A percentile compares a stretch with the other conserved stretches of the same genome.
These are phyloP conservation scores for Trichophyton benhamiae DNA, from an alignment of 2,329 filamentous ascomycete species.

Conservation along the genomic window DNA sequence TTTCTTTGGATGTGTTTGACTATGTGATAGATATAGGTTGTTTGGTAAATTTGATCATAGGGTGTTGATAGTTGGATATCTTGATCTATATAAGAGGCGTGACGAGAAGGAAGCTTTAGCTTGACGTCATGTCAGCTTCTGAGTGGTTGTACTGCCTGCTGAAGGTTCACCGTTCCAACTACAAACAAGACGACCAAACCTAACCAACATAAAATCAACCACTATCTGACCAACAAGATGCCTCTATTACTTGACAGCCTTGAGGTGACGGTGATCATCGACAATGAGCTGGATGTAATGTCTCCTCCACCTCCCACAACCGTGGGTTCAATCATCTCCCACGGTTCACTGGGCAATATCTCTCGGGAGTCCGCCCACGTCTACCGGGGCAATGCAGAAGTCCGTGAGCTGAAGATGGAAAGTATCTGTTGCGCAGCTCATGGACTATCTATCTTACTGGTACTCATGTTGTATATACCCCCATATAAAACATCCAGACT, in stretches of 20 bases:
- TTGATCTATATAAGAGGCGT: neutral
- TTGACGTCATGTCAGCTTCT: neutral
- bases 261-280: conserved; percentile 40
- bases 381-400: conserved; percentile 32
- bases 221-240: neutral
- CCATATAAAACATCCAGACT: neutral
- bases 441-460: conserved; percentile 42
- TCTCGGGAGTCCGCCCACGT: conserved; percentile 27
- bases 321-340: conserved; percentile 29
- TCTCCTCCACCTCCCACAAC: conserved; percentile 32
- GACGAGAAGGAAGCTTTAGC: neutral
- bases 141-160: neutral
- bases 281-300: conserved; percentile 45
- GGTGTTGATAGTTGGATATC: neutral
- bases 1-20: neutral
- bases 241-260: conserved; percentile 30
- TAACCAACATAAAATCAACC: too few relatives aligned
- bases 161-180: neutral
- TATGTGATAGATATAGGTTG: neutral
- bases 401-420: conserved; percentile 38
- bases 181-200: neutral
- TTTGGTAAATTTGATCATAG: neutral
- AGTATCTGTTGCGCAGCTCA: conserved; percentile 44
- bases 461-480: conserved; percentile 16
- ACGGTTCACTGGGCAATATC: conserved; percentile 34